phyloP scores from a whole-genome alignment of 2,329 filamentous ascomycete species.

The Fusarium agapanthi region DNA sequence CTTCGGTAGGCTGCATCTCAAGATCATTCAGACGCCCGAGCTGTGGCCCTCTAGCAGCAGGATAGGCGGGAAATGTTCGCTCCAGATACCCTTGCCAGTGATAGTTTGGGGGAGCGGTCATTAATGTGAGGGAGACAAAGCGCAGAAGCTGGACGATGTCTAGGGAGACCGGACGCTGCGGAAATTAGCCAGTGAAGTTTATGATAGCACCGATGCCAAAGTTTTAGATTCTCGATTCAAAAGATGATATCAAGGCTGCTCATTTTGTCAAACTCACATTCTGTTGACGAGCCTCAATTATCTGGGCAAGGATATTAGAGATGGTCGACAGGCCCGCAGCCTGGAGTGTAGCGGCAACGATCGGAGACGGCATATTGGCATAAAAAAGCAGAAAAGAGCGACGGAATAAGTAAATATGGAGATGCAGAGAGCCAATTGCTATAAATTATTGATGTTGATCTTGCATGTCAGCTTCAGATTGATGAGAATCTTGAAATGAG shows the following conservation, averaged over 20 bases:
- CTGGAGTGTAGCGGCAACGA: slow-evolving; percentile 62
- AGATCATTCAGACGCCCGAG: slow-evolving; percentile 35
- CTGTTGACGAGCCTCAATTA: slow-evolving; percentile 59
- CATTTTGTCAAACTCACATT: slow-evolving; percentile 45
- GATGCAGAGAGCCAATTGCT: not conserved
- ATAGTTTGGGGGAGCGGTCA: slow-evolving; percentile 66
- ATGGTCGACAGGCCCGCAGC: slow-evolving; percentile 59
- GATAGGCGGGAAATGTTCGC: slow-evolving; percentile 59
- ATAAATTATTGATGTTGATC: not conserved
- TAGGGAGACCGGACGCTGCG: slow-evolving; percentile 51
- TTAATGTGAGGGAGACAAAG: slow-evolving; percentile 62
- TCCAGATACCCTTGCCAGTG: slow-evolving; percentile 67
- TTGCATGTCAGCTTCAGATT: slow-evolving; percentile 5
- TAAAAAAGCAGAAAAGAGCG: not conserved
- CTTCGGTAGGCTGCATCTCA: slow-evolving; percentile 43
- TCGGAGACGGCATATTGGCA: slow-evolving; percentile 56
- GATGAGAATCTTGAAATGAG: slow-evolving; percentile 12
- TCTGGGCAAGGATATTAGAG: slow-evolving; percentile 65
- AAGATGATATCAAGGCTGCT: not conserved
- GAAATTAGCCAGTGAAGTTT: not conserved
- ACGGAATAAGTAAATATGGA: not conserved
- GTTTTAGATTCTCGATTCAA: no score
- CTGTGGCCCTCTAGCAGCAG: not conserved
- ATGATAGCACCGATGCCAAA: not conserved
- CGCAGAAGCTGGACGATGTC: slow-evolving; percentile 60